These are phyloP conservation scores for Gonapodya prolifera DNA, from an alignment of 192 early-diverging fungal genomes.

Conservation along the genomic window DNA sequence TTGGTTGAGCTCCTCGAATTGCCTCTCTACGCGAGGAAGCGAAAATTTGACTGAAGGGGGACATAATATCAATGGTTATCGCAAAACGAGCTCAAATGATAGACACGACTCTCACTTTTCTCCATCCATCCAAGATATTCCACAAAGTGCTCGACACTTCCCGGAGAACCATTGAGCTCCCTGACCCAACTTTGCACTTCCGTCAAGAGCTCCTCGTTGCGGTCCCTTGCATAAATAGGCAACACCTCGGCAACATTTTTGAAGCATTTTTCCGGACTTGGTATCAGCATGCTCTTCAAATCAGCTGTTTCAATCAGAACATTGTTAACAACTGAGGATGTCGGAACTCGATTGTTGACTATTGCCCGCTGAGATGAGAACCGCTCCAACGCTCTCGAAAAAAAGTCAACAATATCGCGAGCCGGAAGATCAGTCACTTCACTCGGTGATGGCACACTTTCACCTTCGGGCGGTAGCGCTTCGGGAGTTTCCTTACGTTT, in stretches of 20 bases:
- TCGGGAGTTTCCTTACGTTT: constrained; percentile 18
- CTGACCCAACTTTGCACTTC: constrained; percentile 44
- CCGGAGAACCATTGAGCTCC: constrained; percentile 33
- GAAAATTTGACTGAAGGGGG: constrained; percentile 29
- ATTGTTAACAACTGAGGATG: constrained; percentile 32
- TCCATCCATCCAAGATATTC: constrained; percentile 50
- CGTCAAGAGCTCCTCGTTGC: constrained; percentile 41
- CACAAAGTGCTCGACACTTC: constrained; percentile 43
- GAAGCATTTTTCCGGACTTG: constrained; percentile 48
- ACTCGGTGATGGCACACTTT: no score
- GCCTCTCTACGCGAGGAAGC: constrained; percentile 36
- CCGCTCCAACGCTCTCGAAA: constrained; percentile 30
- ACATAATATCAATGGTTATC: background rate
- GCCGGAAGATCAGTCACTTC: background rate
- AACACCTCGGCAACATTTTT: constrained; percentile 36
- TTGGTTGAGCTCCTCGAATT: constrained; percentile 43
- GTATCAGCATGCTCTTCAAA: constrained; percentile 37
- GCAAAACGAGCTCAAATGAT: background rate
- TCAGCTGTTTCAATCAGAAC: constrained; percentile 34
- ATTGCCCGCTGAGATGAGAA: constrained; percentile 30
- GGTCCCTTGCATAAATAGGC: constrained; percentile 38
- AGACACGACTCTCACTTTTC: constrained; percentile 23
- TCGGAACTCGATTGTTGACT: constrained; percentile 29
- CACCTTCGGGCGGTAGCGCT: constrained; percentile 22
- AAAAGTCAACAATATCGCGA: background rate